phyloP scores from a whole-genome alignment of 768 basidiomycete genomes.

The Candolleomyces eurysporus region DNA sequence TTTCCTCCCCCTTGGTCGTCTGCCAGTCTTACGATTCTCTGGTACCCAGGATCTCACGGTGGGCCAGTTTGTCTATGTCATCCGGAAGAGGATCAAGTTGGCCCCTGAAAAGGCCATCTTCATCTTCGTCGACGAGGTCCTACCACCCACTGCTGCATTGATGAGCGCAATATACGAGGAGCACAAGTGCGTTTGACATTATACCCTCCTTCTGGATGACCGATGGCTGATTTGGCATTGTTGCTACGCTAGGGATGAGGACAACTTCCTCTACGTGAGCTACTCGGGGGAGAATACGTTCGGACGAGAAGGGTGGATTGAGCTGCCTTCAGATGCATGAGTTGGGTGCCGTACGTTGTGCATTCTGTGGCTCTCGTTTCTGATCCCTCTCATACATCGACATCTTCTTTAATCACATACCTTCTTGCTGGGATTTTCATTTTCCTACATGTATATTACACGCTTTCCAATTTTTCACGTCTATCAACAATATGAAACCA shows the following conservation, averaged over 20 bases:
- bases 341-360: background rate
- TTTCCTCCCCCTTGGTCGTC: background rate
- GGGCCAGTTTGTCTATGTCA: slow-evolving; percentile 99
- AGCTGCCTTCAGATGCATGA: slow-evolving; percentile 46
- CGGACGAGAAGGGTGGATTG: slow-evolving; percentile 54
- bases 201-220: background rate
- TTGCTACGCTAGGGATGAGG: slow-evolving; percentile 77
- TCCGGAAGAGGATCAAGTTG: slow-evolving; percentile 99
- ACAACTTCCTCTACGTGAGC: slow-evolving; percentile 97
- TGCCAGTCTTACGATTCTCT: background rate
- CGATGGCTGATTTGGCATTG: slow-evolving; percentile 1
- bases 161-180: slow-evolving; percentile 99
- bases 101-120: slow-evolving; percentile 99
- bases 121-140: slow-evolving; percentile 98
- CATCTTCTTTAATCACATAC: background rate
- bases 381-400: too few species aligned
- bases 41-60: slow-evolving; percentile 83
- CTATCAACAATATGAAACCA: slow-evolving; percentile 4
- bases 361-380: background rate
- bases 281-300: slow-evolving; percentile 99
- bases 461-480: slow-evolving; percentile 4
- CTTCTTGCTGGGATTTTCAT: slow-evolving; percentile 2
- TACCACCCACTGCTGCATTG: slow-evolving; percentile 95
- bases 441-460: slow-evolving; percentile 4
- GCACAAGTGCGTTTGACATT: slow-evolving; percentile 76